A percentile compares a stretch with the other conserved stretches of the same genome.
Evolutionary conservation across 2,329 filamentous ascomycete species (phyloP).

Genomic region (Phialocephala sp.): DNA sequence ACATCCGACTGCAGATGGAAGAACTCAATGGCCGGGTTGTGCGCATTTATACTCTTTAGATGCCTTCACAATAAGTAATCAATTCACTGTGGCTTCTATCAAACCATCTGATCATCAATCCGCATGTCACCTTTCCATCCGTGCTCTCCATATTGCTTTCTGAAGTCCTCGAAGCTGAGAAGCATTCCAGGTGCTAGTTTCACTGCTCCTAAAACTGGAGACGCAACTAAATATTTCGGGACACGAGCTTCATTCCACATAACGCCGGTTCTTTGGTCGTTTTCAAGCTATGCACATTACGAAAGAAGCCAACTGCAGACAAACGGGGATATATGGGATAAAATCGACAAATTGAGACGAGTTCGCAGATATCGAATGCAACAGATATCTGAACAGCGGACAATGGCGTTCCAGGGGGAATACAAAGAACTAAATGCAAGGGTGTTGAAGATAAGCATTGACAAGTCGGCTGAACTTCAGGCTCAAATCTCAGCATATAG

Average conservation of each 20-base stretch:
- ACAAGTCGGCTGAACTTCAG: background rate
- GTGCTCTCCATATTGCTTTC: background rate
- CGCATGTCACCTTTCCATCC: background rate
- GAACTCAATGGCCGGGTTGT: background rate
- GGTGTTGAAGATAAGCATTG: background rate
- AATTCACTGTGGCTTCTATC: background rate
- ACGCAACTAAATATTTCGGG: background rate
- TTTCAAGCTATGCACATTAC: background rate
- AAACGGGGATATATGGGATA: background rate
- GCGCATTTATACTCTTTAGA: background rate
- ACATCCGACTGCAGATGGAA: constrained; percentile 6
- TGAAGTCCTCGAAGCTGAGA: background rate
- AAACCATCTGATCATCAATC: background rate
- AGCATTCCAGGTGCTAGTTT: background rate
- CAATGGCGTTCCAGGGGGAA: background rate
- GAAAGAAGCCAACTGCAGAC: background rate
- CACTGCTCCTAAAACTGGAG: background rate
- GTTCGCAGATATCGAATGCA: background rate
- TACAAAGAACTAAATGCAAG: background rate
- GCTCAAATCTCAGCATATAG: background rate
- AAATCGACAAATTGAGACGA: background rate
- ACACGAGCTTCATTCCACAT: background rate
- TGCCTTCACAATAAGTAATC: background rate
- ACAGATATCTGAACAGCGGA: background rate
- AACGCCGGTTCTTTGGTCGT: background rate